Base-by-base conservation (phyloP, 2,329 filamentous ascomycete genomes). In the Talaromyces sp. region DNA sequence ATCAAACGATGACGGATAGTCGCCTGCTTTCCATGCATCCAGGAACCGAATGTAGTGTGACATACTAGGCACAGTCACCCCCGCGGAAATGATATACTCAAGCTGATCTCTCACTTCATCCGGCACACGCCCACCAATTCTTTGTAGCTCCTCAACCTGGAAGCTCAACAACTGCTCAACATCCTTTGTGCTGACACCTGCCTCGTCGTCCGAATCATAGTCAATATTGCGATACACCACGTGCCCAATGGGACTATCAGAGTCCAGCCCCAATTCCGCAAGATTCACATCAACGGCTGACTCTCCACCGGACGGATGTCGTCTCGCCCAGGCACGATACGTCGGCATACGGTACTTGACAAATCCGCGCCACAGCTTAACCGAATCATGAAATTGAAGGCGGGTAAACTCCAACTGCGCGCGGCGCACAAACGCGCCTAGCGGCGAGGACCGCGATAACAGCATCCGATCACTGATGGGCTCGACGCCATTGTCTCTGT, bases 1-100 rank as follows among this genome's bases (percentile, higher is more conserved):
- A 70, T 99, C 93, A 72, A 97, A 95, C 0, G 95, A 90, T 0
- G 90, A 91, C 12, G 90, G 87, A 70, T 93, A 96, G 75, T 98
- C 92, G 4, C 93, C 93, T 3, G 92, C 88, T 73, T 89, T 86
- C 93, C 93, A 98, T 0, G 92, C 86, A 74, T 99, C 93, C 14
- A 97, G 86, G 71, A 96, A 98, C 84, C 83, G 87, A 8, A 95
- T 82, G 69, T 96, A 92, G 73, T 95, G 88, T 14, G 86, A 85
- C 63, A 93, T 79, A 61, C 87, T 91, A 5, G 92, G 90, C 23
- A 89, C 79, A n/a, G 87, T 79, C 58, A 84, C 83, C 60, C 86
- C 88, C 16, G 88, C 86, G 31, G 84, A 82, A 12, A 95, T 76
- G 69, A 96, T 84, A 56, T 83, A 81, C 39, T 86, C 83, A 59